These are phyloP conservation scores for Globisporangium spinosum DNA, from an alignment of 352 stramenopile species.

Conservation along the genomic window DNA sequence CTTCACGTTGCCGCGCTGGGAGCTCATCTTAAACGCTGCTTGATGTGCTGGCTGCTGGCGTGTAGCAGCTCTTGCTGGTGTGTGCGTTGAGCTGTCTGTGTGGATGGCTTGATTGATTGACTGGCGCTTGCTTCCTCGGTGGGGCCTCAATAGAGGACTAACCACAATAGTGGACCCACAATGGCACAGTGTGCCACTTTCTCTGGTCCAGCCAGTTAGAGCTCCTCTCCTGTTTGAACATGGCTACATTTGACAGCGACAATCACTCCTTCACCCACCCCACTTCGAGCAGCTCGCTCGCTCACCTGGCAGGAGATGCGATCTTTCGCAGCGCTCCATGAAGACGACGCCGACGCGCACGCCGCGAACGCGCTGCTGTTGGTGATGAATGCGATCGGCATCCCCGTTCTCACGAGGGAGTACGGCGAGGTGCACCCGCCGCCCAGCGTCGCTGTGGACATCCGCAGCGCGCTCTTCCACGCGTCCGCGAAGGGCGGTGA, in stretches of 20 bases:
- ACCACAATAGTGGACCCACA: background rate
- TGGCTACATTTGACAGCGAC: conserved; percentile 10
- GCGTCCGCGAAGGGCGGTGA: conserved; percentile 23
- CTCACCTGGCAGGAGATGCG: conserved; percentile 5
- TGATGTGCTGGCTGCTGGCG: background rate
- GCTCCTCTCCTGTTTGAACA: background rate
- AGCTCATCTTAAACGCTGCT: conserved; percentile 56
- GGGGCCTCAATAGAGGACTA: background rate
- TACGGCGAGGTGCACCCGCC: conserved; percentile 41
- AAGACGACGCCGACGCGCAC: conserved; percentile 10
- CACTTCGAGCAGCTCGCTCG: background rate
- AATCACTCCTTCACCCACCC: background rate
- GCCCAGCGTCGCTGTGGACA: conserved; percentile 42
- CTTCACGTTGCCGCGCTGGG: conserved; percentile 80
- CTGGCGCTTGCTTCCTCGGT: conserved; percentile 10
- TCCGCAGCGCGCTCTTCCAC: conserved; percentile 49
- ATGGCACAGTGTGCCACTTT: conserved; percentile 3
- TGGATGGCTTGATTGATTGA: conserved; percentile 12
- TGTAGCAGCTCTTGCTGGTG: background rate
- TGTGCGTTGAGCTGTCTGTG: background rate
- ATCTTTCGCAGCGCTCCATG: conserved; percentile 8
- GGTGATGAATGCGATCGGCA: conserved; percentile 42
- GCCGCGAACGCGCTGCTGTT: conserved; percentile 38
- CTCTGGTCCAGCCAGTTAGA: background rate
- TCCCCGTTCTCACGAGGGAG: conserved; percentile 43